Conservation (phyloP, 208 protist genomes). For the Endotrypanum monterogeii region DNA sequence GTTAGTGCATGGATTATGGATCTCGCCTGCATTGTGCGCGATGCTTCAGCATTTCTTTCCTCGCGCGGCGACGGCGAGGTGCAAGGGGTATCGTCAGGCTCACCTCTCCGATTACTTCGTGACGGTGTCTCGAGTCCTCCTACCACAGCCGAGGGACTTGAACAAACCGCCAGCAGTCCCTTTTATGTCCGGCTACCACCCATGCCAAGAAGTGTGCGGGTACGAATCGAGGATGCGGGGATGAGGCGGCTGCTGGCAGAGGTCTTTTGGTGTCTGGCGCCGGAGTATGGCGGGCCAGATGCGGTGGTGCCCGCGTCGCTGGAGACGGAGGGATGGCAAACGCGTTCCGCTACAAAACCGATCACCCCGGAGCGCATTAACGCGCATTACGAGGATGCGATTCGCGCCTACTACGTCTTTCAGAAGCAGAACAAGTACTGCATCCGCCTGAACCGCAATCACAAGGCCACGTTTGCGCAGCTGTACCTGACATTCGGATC, state of each 20-base stretch:
- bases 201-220: conserved; percentile 48
- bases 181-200: conserved; percentile 54
- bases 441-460: conserved; percentile 49
- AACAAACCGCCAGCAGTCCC: not conserved
- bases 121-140: not conserved
- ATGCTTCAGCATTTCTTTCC: conserved; percentile 13
- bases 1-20: conserved; percentile 40
- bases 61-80: not conserved
- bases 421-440: conserved; percentile 86
- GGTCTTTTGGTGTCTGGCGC: conserved; percentile 70
- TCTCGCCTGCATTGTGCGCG: conserved; percentile 41
- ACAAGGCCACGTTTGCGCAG: conserved; percentile 78
- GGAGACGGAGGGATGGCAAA: not conserved
- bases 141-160: not conserved
- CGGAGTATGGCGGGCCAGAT: conserved; percentile 34
- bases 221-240: conserved; percentile 38
- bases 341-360: not conserved
- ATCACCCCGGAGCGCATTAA: conserved; percentile 55
- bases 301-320: not conserved
- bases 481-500: conserved; percentile 90
- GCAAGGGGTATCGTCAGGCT: not conserved
- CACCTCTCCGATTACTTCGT: conserved; percentile 2
- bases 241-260: conserved; percentile 64
- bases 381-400: conserved; percentile 78
- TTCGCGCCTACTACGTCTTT: conserved; percentile 78